phyloP scores from a whole-genome alignment of 345 rosid species.

The Eucalyptus cloeziana region DNA sequence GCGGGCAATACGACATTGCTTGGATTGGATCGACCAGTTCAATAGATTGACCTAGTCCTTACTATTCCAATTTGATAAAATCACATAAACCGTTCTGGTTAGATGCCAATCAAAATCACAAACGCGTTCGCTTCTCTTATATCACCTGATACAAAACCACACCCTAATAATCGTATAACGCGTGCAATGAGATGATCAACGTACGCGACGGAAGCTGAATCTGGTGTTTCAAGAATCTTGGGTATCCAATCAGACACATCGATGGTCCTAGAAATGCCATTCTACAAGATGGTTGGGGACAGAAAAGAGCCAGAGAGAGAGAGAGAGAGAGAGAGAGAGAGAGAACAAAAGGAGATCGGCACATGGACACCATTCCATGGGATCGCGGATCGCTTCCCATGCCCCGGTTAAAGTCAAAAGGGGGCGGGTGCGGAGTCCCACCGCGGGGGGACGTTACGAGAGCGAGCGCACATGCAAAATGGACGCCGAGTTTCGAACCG shows the following conservation, averaged over 20 bases:
- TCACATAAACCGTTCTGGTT: not conserved
- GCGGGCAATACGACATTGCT: not conserved
- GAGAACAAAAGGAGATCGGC: not conserved
- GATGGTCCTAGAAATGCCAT: not conserved
- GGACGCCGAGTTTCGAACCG: not conserved
- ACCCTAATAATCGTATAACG: not conserved
- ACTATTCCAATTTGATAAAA: not conserved
- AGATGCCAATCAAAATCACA: not conserved
- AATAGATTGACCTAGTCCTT: not conserved
- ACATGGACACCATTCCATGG: not conserved
- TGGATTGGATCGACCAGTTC: not conserved
- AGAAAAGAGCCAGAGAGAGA: not conserved
- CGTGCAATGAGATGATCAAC: not conserved
- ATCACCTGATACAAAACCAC: not conserved
- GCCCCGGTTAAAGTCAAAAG: not conserved
- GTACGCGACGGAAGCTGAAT: fast-evolving
- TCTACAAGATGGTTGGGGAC: not conserved
- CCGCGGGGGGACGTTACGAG: not conserved
- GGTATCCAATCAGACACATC: fast-evolving
- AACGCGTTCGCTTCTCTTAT: fast-evolving
- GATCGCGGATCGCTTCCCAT: not conserved
- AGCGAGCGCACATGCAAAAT: not conserved
- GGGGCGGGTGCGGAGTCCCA: not conserved
- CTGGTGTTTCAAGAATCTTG: not conserved
- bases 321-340: no score